Evolutionary conservation across 1,139 yeast species (phyloP).

Genomic region (Geotrichum histeridarum): DNA sequence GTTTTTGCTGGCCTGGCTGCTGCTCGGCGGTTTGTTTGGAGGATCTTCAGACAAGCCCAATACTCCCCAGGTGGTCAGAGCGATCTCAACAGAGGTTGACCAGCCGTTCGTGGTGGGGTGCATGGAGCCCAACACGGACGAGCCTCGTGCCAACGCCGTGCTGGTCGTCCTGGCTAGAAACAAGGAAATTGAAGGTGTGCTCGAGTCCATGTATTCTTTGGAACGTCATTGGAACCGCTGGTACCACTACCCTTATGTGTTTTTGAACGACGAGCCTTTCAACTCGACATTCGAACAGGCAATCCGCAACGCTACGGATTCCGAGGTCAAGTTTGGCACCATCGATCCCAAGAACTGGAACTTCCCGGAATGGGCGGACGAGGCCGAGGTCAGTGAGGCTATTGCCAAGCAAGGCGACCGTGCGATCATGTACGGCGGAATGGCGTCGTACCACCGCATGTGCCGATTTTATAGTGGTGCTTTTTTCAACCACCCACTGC

Average conservation of each 20-base stretch:
- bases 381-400: conserved; percentile 45
- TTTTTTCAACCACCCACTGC: conserved; percentile 66
- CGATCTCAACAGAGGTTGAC: conserved; percentile 16
- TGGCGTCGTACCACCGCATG: conserved; percentile 67
- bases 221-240: conserved; percentile 87
- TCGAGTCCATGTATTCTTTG: conserved; percentile 61
- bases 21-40: not conserved
- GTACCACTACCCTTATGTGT: conserved; percentile 86
- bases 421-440: conserved; percentile 72
- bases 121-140: conserved; percentile 32
- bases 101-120: conserved; percentile 32
- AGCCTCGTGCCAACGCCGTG: conserved; percentile 62
- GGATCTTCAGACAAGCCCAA: not conserved
- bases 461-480: conserved; percentile 72
- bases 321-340: conserved; percentile 60
- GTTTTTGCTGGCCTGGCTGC: conserved; percentile 4
- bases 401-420: conserved; percentile 72
- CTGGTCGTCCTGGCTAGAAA: conserved; percentile 77
- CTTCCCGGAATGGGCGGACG: conserved; percentile 43
- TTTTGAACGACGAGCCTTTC: conserved; percentile 74
- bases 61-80: conserved; percentile 15
- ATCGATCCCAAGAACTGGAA: conserved; percentile 55
- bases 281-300: conserved; percentile 54
- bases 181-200: conserved; percentile 62
- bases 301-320: conserved; percentile 48